These are phyloP conservation scores for Metarhizium album DNA, from an alignment of 2,329 filamentous ascomycete genomes.

Conservation along the genomic window DNA sequence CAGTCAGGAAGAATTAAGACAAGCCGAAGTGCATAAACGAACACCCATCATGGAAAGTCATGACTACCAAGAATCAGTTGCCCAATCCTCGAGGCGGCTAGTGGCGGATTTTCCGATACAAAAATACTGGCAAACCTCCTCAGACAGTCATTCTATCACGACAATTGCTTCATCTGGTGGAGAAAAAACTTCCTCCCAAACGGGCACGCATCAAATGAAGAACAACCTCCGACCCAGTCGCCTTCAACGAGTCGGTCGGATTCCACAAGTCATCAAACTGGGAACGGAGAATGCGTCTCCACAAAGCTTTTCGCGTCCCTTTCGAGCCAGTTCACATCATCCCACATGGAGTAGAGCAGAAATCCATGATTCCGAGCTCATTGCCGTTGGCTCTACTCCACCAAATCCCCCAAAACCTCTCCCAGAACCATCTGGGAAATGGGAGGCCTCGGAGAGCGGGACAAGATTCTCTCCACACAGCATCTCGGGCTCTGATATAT, in stretches of 20 bases:
- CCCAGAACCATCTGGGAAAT: conserved; percentile 26
- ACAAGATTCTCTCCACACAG: conserved; percentile 20
- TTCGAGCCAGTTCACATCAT: conserved; percentile 42
- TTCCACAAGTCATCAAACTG: conserved; percentile 68
- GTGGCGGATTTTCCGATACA: neutral
- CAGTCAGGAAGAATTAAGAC: conserved; percentile 36
- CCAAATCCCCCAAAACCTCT: conserved; percentile 27
- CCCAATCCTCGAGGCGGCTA: neutral
- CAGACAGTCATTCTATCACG: neutral
- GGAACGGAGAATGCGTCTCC: conserved; percentile 56
- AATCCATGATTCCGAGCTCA: conserved; percentile 22
- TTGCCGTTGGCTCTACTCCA: conserved; percentile 39
- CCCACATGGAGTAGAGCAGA: conserved; percentile 20
- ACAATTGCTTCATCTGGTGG: conserved; percentile 1
- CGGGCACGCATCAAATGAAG: conserved; percentile 4
- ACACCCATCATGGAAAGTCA: conserved; percentile 9
- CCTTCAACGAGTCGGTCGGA: conserved; percentile 72
- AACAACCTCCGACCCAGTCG: conserved; percentile 37
- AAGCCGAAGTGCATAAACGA: conserved; percentile 30
- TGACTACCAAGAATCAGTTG: neutral
- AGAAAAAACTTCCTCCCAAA: neutral
- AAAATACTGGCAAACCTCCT: neutral
- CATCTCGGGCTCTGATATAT: conserved; percentile 19
- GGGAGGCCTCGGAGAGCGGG: conserved; percentile 17
- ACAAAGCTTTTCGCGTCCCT: conserved; percentile 79